Base-by-base conservation (phyloP, 106 monocot species). In the Allium fistulosum region DNA sequence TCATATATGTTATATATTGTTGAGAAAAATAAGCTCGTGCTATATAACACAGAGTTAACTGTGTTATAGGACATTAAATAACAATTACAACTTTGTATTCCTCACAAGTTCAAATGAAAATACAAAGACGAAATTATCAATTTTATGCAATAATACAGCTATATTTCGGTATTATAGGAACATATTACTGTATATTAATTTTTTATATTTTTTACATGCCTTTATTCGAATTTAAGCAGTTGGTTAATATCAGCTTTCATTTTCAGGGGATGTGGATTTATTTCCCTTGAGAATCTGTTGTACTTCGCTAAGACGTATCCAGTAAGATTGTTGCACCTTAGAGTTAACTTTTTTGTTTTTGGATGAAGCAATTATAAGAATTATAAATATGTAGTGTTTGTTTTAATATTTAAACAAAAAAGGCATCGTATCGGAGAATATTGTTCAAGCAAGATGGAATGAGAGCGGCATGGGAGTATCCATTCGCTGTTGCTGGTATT, bases 241-340 rank as follows among this genome's bases (percentile, higher is more conserved):
- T 57, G 7, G 11, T 9, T 49, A 61, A 52, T 52, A 49, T 63
- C 12, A 13, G 45, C 56, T 59, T 64, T 58, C 17, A 52, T 62
- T 71, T 55, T 59, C 81, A 95, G 94, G 82, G 91, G 91, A 7
- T 81, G 91, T 81, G 94, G 94, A 73, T 91, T 81, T 78, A 73
- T 95, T 71, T 85, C 88, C 64, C 83, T 95, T 45, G 94, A 95
- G 79, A 95, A 95, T 75, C 81, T 95, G 48, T 64, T 95, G 58
- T 95, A 85, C 74, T 87, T 83, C 74, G 94, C 88, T 58, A 77
- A 75, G 68, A 91, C 85, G 45, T 88, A 85, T 49, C 87, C 88
- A 76, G 94, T 95, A 91, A 47, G 72, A 15, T 37, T 37, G 37
- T 37, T 37, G 37, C 37, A 37, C 37, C 37, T 37, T 37, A 37